A percentile compares a stretch with the other conserved stretches of the same genome.
phyloP scores from a whole-genome alignment of 768 basidiomycete species.

The Pleurotus tuoliensis region DNA sequence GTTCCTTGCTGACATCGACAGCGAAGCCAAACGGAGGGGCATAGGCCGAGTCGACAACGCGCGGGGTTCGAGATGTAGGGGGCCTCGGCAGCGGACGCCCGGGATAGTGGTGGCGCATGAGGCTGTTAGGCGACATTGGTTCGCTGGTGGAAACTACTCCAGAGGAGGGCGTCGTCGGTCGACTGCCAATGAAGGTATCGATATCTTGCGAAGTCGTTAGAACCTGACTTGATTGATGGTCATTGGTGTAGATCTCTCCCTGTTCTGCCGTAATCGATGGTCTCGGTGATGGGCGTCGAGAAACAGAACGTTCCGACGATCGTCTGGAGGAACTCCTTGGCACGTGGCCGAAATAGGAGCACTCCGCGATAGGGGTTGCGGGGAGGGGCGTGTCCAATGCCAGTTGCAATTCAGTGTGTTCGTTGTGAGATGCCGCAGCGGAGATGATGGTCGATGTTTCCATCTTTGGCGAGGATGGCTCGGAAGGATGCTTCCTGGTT shows the following conservation, averaged over 20 bases:
- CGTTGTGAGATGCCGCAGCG: not conserved
- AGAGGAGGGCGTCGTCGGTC: not conserved
- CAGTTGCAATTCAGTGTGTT: slow-evolving; percentile 2
- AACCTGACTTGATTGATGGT: too few species aligned
- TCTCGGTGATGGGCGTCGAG: not conserved
- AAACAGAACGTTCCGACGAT: not conserved
- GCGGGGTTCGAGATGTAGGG: slow-evolving; percentile 24
- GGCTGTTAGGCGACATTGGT: slow-evolving; percentile 18
- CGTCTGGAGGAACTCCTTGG: not conserved
- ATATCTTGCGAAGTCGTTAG: too few species aligned
- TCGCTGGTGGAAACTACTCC: not conserved
- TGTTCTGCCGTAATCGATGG: not conserved
- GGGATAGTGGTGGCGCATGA: slow-evolving; percentile 42
- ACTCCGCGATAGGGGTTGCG: not conserved
- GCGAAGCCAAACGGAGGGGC: slow-evolving; percentile 21
- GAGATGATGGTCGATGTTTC: not conserved
- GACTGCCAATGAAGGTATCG: not conserved
- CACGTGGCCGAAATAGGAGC: slow-evolving; percentile 4
- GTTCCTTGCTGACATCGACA: slow-evolving; percentile 11
- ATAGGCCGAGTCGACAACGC: slow-evolving; percentile 31
- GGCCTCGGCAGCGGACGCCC: slow-evolving; percentile 54
- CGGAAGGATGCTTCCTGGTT: not conserved
- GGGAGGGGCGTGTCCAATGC: slow-evolving; percentile 5
- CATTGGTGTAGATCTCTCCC: too few species aligned
- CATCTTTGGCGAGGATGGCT: not conserved